Conservation (phyloP, 2,329 filamentous ascomycete genomes). For the Aureobasidium leucospermi region DNA sequence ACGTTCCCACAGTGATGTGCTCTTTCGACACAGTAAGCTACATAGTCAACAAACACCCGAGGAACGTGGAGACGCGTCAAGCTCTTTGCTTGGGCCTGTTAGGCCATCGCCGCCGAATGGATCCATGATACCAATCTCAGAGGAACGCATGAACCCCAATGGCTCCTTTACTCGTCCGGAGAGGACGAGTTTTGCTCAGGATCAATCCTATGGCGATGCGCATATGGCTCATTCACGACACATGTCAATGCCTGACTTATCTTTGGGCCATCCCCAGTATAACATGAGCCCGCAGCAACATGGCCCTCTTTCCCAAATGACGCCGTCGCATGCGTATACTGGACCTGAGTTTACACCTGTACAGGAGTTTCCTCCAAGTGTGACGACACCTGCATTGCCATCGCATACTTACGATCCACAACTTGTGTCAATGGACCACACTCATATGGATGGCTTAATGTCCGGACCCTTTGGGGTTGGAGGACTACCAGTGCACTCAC, state of each 20-base stretch:
- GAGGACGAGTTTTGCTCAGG: not conserved
- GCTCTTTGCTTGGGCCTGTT: not conserved
- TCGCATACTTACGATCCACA: slow-evolving; percentile 10
- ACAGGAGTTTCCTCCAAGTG: not conserved
- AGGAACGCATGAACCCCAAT: not conserved
- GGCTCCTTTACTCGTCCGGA: not conserved
- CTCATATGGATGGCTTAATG: slow-evolving; percentile 1
- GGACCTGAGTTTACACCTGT: not conserved
- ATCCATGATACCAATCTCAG: not conserved
- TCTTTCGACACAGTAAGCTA: slow-evolving; percentile 46
- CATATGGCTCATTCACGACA: slow-evolving; percentile 14
- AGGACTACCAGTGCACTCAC: not conserved
- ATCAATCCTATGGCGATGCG: not conserved
- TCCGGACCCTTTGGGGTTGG: slow-evolving; percentile 11
- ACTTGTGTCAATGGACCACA: slow-evolving; percentile 3
- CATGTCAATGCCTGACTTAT: slow-evolving; percentile 15
- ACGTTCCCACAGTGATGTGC: slow-evolving; percentile 36
- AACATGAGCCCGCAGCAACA: slow-evolving; percentile 6
- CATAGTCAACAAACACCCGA: slow-evolving; percentile 31
- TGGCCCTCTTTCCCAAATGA: not conserved
- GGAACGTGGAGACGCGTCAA: slow-evolving; percentile 21
- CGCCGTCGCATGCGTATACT: not conserved
- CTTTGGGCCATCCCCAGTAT: not conserved
- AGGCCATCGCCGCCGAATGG: slow-evolving; percentile 3
- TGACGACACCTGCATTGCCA: not conserved